These are phyloP conservation scores for Penicillium sp. DNA, from an alignment of 2,329 filamentous ascomycete genomes.

Conservation along the genomic window DNA sequence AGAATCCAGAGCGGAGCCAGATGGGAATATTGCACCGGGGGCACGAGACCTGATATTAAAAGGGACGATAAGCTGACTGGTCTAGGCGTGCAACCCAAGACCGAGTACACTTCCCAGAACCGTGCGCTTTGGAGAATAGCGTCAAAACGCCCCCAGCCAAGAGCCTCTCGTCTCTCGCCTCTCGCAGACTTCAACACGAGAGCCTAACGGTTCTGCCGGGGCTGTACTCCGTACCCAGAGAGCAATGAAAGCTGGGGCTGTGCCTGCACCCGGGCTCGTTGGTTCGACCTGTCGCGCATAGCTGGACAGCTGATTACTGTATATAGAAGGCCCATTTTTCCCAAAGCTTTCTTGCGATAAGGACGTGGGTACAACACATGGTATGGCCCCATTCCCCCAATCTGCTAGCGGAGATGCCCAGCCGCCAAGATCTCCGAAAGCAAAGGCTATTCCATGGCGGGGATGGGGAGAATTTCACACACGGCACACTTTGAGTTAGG, in stretches of 20 bases:
- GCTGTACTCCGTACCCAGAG: too few species aligned
- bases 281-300: background rate
- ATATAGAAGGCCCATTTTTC: slow-evolving; percentile 3
- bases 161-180: background rate
- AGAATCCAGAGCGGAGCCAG: background rate
- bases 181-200: background rate
- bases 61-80: background rate
- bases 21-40: background rate
- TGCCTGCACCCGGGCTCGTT: background rate
- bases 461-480: background rate
- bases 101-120: background rate
- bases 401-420: slow-evolving; percentile 9
- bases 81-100: slow-evolving; percentile 2
- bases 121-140: background rate
- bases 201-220: too few species aligned
- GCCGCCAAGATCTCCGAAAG: slow-evolving; percentile 16
- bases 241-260: background rate
- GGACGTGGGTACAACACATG: slow-evolving; percentile 9
- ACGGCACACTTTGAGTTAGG: slow-evolving; percentile 17
- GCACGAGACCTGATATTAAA: background rate
- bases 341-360: slow-evolving; percentile 8
- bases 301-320: slow-evolving; percentile 6
- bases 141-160: background rate
- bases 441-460: slow-evolving; percentile 11
- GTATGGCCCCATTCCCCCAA: background rate